A percentile compares a stretch with the other conserved stretches of the same genome.
These are phyloP conservation scores for Sporormia fimetaria DNA, from an alignment of 495 filamentous ascomycete genomes.

Conservation along the genomic window DNA sequence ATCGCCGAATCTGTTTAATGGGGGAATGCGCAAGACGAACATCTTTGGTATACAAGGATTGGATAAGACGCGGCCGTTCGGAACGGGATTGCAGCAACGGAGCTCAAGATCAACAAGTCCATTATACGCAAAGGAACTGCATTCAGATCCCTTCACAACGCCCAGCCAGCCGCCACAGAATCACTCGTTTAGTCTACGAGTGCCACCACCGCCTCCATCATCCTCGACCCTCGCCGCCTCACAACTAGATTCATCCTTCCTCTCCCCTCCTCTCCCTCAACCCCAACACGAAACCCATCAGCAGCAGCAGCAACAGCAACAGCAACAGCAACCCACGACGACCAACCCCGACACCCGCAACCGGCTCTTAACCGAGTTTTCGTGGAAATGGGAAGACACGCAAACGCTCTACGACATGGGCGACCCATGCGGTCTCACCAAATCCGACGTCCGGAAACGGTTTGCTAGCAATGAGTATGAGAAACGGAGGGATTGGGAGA, in stretches of 20 bases:
- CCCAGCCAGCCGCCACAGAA: slow-evolving; percentile 2
- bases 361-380: slow-evolving; percentile 19
- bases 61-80: slow-evolving; percentile 1
- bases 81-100: not conserved
- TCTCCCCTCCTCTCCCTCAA: slow-evolving; percentile 18
- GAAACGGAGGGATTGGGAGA: slow-evolving; percentile 20
- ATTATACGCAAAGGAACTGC: no score
- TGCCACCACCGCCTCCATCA: not conserved
- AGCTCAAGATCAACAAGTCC: slow-evolving; percentile 3
- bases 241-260: slow-evolving; percentile 17
- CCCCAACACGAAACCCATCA: slow-evolving; percentile 9
- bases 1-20: slow-evolving; percentile 3
- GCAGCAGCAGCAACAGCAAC: no score
- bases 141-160: slow-evolving; percentile 15
- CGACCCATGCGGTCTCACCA: slow-evolving; percentile 3
- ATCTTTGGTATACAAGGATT: slow-evolving; percentile 22
- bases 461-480: slow-evolving; percentile 12
- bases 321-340: no score
- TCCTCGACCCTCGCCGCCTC: not conserved
- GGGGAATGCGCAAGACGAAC: slow-evolving; percentile 13
- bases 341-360: not conserved
- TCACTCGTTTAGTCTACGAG: slow-evolving; percentile 6
- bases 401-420: slow-evolving; percentile 19
- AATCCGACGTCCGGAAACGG: slow-evolving; percentile 12
- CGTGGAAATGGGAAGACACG: slow-evolving; percentile 20